Base-by-base conservation (phyloP, 2,329 filamentous ascomycete species). In the Sclerotiophoma versabilis region DNA sequence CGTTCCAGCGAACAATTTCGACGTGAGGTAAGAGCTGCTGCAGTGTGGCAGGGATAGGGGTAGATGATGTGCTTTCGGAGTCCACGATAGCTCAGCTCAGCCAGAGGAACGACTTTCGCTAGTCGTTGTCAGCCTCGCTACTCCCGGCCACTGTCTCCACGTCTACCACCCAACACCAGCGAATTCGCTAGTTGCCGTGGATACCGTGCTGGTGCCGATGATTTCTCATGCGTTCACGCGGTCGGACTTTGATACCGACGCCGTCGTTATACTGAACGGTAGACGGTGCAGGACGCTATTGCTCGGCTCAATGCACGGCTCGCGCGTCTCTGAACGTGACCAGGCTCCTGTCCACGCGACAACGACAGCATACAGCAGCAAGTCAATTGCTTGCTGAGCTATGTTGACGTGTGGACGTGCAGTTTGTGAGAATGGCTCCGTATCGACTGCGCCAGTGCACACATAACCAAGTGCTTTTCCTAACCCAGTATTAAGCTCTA, bases 81-180 rank as follows among this genome's bases (percentile, higher is more conserved):
- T 59, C 30, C 44, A 49, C 57, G 57, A 59, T 27, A 30, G 32
- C 37, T 64, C 59, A 63, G 61, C 59, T 61, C 23, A 58, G 59
- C 54, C 58, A 49, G 57, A 53, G 30, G 33, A 51, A 44, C 33
- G 36, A 45, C 30, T 34, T 33, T 54, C 33, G 46, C 54, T 53
- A 53, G 34, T 43, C 49, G 25, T 45, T 29, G 50, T 45, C 25
- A 49, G 50, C 9, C 44, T 54, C 51, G 51, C 51, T 54, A 25
- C 26, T 39, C 45, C 51, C 29, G 29, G 45, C 39, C 37, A 23
- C 30, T 52, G 34, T 54, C 43, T 44, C 25, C 39, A 48, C 20
- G 23, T 49, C 34, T 37, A 48, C 41, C 45, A 38, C 41, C 37
- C 33, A 49, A 56, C 45, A 41, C 25, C 37, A 52, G 27, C 39